Conservation (phyloP, 176 grass and related monocot genomes). For the Oryza brachyantha region DNA sequence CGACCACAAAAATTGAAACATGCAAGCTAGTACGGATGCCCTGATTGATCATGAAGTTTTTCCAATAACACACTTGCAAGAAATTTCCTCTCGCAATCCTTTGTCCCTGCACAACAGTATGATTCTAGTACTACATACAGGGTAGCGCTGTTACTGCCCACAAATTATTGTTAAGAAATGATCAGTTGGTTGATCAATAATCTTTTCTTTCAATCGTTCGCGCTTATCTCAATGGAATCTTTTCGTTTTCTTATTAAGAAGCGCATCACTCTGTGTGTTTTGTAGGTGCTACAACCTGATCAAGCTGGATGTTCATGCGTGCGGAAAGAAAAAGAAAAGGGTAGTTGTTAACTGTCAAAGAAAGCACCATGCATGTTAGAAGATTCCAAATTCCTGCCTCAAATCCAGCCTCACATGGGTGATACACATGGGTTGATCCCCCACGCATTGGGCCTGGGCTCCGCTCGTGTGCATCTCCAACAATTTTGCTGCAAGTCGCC, state of each 20-base stretch:
- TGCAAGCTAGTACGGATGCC: background rate
- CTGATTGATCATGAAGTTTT: no score
- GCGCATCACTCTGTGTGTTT: background rate
- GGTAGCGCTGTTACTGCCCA: background rate
- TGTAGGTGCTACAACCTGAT: conserved; percentile 31
- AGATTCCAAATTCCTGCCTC: conserved; percentile 38
- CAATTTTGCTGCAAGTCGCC: background rate
- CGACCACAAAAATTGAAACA: background rate
- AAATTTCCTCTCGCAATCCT: background rate
- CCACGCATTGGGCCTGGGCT: conserved; percentile 1
- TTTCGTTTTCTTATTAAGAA: background rate
- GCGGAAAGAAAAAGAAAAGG: background rate
- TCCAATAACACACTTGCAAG: background rate
- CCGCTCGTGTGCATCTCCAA: conserved; percentile 28
- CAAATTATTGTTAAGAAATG: background rate
- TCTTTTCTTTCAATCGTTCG: background rate
- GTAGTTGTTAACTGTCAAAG: conserved; percentile 32
- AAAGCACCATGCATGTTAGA: conserved; percentile 40
- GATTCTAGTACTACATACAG: background rate
- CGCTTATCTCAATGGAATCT: conserved; percentile 11
- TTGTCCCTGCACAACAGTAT: background rate
- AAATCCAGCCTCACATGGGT: conserved; percentile 42
- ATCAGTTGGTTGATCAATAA: background rate
- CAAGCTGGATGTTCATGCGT: conserved; percentile 30
- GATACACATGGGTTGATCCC: conserved; percentile 28